Evolutionary conservation across 345 rosid genomes (phyloP).

Genomic region (Ricinus communis): DNA sequence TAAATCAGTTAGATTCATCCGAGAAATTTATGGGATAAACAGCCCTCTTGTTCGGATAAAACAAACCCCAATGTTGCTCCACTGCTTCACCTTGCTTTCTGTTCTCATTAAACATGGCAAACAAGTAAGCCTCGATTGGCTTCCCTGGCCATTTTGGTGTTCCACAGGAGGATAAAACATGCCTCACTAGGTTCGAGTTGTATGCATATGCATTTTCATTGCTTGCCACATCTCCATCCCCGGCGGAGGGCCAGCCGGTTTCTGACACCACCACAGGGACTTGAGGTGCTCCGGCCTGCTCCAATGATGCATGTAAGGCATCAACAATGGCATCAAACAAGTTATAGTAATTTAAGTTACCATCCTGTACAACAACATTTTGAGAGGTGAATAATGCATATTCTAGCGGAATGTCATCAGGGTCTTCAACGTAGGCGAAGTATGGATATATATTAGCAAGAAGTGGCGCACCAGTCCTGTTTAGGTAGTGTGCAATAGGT

Average conservation of each 20-base stretch:
- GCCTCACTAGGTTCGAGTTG: too few species aligned
- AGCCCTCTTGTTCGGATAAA: not conserved
- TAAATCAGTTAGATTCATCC: not conserved
- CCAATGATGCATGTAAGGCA: constrained; percentile 2
- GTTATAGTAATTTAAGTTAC: constrained; percentile 26
- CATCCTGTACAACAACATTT: constrained; percentile 24
- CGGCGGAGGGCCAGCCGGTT: too few species aligned
- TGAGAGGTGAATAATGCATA: constrained; percentile 29
- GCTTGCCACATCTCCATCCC: too few species aligned
- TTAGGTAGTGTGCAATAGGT: not conserved
- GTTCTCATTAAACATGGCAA: not conserved
- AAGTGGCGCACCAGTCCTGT: constrained; percentile 1
- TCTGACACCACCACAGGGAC: too few species aligned
- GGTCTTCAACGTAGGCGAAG: constrained; percentile 35
- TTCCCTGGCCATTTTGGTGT: too few species aligned
- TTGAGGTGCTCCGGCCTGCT: too few species aligned
- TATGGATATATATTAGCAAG: constrained; percentile 40
- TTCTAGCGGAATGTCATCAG: constrained; percentile 22
- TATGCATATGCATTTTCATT: too few species aligned
- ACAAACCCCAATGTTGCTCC: not conserved
- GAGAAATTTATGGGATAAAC: not conserved
- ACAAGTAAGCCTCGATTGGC: too few species aligned
- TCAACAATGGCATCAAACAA: constrained; percentile 41
- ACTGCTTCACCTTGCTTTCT: not conserved
- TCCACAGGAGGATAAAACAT: too few species aligned